Evolutionary conservation across 768 basidiomycete species (phyloP).

Genomic region (Russula griseocarnosa): DNA sequence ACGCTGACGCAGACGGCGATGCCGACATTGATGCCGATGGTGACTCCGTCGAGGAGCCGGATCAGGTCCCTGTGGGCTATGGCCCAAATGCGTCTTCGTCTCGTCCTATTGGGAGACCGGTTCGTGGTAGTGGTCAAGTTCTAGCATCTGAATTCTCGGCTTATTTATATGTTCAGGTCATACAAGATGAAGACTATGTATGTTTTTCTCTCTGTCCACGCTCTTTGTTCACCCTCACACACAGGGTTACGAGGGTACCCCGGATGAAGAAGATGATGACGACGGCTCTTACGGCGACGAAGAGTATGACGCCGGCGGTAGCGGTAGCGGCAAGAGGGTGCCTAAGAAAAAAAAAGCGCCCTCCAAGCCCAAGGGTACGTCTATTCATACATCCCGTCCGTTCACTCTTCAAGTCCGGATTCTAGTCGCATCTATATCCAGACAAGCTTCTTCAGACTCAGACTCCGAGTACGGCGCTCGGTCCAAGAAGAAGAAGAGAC

Average conservation of each 20-base stretch:
- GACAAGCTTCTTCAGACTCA: constrained; percentile 66
- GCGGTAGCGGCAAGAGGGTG: constrained; percentile 49
- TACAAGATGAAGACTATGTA: constrained; percentile 49
- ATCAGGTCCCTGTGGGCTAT: constrained; percentile 39
- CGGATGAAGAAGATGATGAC: constrained; percentile 60
- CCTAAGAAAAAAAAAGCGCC: constrained; percentile 64
- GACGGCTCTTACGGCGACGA: constrained; percentile 69
- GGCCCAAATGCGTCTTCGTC: constrained; percentile 41
- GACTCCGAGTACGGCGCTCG: constrained; percentile 85
- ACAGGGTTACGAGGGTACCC: constrained; percentile 52
- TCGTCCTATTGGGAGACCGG: constrained; percentile 33
- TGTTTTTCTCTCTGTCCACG: constrained; percentile 33
- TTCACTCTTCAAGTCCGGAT: constrained; percentile 28
- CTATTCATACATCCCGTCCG: constrained; percentile 10
- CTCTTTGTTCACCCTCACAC: constrained; percentile 29
- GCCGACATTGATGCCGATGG: constrained; percentile 62
- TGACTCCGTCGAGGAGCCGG: constrained; percentile 49
- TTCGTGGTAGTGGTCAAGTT: constrained; percentile 30
- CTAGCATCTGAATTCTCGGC: constrained; percentile 15
- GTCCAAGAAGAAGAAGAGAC: constrained; percentile 80
- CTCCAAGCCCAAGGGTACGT: constrained; percentile 58
- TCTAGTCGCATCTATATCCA: constrained; percentile 41
- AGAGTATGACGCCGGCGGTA: constrained; percentile 48
- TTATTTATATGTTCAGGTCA: constrained; percentile 32
- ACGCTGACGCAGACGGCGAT: constrained; percentile 46